Evolutionary conservation across 108 stramenopile species (phyloP), one percentile per base, ranked within the genome.

Genomic region (Discostella pseudostelligera): DNA sequence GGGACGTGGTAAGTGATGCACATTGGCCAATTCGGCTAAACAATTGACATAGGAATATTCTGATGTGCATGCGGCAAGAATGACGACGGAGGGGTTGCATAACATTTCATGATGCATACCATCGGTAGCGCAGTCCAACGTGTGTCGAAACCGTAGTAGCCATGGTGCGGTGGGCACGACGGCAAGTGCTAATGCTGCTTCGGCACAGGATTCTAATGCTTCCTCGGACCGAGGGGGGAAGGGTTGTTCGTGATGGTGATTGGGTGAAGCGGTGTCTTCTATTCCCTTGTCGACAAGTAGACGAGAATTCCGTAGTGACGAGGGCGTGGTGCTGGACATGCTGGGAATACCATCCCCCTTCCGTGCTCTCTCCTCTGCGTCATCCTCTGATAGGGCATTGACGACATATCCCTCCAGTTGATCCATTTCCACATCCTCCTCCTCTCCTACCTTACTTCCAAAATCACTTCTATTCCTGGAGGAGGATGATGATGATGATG

Each of bases 141-240:
- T 83, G 20, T 84, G 60, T 42, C 90, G 87, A 51, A 86, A 87
- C 6, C 87, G 83, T 5, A 62, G 35, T 39, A 89, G 45, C 87
- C 87, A 88, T 8, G 87, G 84, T 65, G 83, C 80, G 35, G 72
- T 74, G 40, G 85, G 74, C 2, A 81, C 78, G 37, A 75, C 74
- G 0, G 90, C 88, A 44, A 88, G 69, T 37, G 70, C 76, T 53
- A 74, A 88, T 40, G 90, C 90, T 26, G 84, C 84, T 53, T 76
- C 73, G 49, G 76, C 67, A 19, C 81, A 78, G 32, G 82, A 65
- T 20, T 85, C 68, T 29, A 86, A 58, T 35, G 60, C 48, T 45
- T 67, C 61, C 17, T 84, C 62, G 16, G 72, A 71, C 21, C 63
- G 58, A 26, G 45, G 49, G 36, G 72, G 43, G 12, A 39, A 48